phyloP scores from a whole-genome alignment of 371 early-diverging fungal genomes.

The Mortierella sp. region DNA sequence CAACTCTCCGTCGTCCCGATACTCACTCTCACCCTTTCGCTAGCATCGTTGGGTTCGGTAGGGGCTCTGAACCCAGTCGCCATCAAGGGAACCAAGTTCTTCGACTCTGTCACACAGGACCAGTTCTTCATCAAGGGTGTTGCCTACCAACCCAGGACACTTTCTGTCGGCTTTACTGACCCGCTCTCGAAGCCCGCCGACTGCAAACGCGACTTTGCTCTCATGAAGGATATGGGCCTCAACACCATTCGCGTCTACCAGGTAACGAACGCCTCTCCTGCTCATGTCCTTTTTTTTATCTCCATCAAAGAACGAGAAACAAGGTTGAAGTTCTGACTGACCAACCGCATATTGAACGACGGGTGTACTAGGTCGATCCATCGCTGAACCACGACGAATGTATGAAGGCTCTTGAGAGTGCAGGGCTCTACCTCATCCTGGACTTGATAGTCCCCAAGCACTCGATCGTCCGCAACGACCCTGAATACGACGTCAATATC shows the following conservation, averaged over 20 bases:
- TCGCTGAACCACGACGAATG: slow-evolving; percentile 77
- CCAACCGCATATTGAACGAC: background rate
- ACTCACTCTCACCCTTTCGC: background rate
- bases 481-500: slow-evolving; percentile 73
- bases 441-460: slow-evolving; percentile 78
- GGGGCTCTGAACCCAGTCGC: slow-evolving; percentile 70
- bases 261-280: slow-evolving; percentile 18
- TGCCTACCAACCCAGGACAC: slow-evolving; percentile 79
- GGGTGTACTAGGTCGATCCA: slow-evolving; percentile 64
- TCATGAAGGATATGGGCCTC: slow-evolving; percentile 75
- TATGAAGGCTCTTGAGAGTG: slow-evolving; percentile 78
- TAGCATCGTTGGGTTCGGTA: background rate
- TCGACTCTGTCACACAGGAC: slow-evolving; percentile 76
- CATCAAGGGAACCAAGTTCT: slow-evolving; percentile 80
- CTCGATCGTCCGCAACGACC: slow-evolving; percentile 76
- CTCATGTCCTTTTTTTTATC: background rate
- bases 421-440: slow-evolving; percentile 80
- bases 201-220: slow-evolving; percentile 75
- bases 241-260: slow-evolving; percentile 88
- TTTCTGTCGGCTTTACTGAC: slow-evolving; percentile 57
- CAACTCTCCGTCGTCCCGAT: background rate
- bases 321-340: background rate
- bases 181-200: slow-evolving; percentile 74
- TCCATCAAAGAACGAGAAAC: background rate
- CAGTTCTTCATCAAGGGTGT: slow-evolving; percentile 86